Base-by-base conservation (phyloP, 495 filamentous ascomycete genomes). In the Neurospora sp. region DNA sequence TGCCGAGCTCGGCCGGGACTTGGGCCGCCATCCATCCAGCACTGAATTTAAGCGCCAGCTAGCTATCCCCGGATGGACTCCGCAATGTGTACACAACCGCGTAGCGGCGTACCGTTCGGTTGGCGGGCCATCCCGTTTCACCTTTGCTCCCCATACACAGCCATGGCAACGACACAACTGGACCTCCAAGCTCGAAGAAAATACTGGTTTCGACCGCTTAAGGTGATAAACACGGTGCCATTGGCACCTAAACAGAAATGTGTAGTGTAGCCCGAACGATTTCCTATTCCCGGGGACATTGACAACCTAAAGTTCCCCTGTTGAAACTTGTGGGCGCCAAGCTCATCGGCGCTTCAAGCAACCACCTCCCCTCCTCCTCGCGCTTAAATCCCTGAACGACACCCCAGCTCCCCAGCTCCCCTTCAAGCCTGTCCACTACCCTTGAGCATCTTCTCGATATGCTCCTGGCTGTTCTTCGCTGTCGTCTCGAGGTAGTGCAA, bases 401-500 rank as follows among this genome's bases (percentile, higher is more conserved):
- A 35, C 1, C 1, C 6, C 54, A 27, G 27, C 27, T 27, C 23
- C 23, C 23, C 23, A 62, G 20, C 11, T 27, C 6, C 23, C 23
- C n/a, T 54, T 35, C 10, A 82, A 71, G 71, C 78, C 79, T 75
- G 78, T 42, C 75, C 82, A 69, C 70, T 74, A 72, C 78, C 81
- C 70, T 80, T 81, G 20, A 86, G 79, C 83, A 99, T 93, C 81
- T 92, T 91, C 81, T 98, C 92, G 75, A 98, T 88, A 78, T 97
- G 92, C 77, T 93, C 90, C 76, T 90, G 88, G 80, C 94, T 96
- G 77, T 98, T 99, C 86, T 96, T 93, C 79, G 93, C 89, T 70
- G 96, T 98, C 72, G 91, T 96, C 85, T 99, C 96, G 10, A 97
- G 88, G 80, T 97, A 98, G 72, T 95, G 89, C 73, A 97, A 86